A percentile compares a stretch with the other conserved stretches of the same genome.
phyloP scores from a whole-genome alignment of 805 yeast species.

The Tetrapisispora namnaoensis region DNA sequence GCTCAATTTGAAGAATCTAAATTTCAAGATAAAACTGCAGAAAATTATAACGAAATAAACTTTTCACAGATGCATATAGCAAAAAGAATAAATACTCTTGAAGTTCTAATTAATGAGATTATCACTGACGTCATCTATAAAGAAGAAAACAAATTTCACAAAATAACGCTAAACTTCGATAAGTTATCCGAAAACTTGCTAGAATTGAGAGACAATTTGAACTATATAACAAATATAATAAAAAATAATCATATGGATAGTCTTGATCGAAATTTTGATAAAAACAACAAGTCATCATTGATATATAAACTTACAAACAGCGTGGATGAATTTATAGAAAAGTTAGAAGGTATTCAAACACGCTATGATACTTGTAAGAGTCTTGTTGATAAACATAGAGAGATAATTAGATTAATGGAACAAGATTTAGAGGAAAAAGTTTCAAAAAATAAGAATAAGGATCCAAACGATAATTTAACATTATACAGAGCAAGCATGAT shows the following conservation, averaged over 20 bases:
- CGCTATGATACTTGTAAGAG: constrained; percentile 18
- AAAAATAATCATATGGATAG: constrained; percentile 21
- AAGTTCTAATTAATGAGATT: constrained; percentile 15
- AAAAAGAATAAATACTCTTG: constrained; percentile 15
- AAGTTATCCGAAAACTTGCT: constrained; percentile 19
- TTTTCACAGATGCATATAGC: constrained; percentile 19
- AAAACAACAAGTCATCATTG: constrained; percentile 22
- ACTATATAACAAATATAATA: constrained; percentile 22
- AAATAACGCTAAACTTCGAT: constrained; percentile 20
- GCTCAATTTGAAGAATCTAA: not conserved
- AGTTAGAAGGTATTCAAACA: constrained; percentile 23
- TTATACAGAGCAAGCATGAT: not conserved
- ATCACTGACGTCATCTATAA: constrained; percentile 16
- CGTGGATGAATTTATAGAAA: constrained; percentile 12
- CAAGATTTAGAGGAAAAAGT: constrained; percentile 7
- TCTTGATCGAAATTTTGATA: constrained; percentile 23
- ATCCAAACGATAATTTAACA: not conserved
- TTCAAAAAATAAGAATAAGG: not conserved
- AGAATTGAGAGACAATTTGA: constrained; percentile 19
- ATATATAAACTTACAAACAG: constrained; percentile 8
- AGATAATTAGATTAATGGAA: constrained; percentile 21
- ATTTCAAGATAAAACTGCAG: not conserved
- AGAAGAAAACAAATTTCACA: constrained; percentile 24
- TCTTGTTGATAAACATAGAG: constrained; percentile 17
- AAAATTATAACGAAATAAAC: constrained; percentile 12